Conservation (phyloP, 495 filamentous ascomycete species). For the Penicillium egyptiacum region DNA sequence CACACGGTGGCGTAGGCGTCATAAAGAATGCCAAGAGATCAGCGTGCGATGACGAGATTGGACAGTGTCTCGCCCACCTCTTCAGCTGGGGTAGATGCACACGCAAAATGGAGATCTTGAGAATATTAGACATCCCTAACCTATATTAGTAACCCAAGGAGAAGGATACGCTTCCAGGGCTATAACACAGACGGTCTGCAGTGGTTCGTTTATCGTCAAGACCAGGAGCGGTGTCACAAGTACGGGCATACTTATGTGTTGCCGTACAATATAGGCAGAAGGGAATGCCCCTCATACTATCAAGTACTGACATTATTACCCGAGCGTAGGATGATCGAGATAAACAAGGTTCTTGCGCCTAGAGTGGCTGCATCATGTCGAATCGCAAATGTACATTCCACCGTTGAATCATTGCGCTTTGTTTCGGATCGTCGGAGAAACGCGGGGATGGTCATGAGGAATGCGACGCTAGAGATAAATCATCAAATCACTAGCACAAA, state of each 20-base stretch:
- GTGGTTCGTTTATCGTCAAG: background rate
- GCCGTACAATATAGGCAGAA: background rate
- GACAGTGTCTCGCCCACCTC: background rate
- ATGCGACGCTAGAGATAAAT: background rate
- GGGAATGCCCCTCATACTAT: background rate
- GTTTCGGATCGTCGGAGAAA: conserved; percentile 9
- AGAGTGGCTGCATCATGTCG: background rate
- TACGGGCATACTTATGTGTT: background rate
- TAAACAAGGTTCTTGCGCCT: background rate
- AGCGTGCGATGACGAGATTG: conserved; percentile 4
- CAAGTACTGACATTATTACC: background rate
- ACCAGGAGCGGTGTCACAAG: background rate
- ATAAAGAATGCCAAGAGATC: conserved; percentile 11
- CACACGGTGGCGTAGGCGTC: background rate
- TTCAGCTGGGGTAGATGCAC: background rate
- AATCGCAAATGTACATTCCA: conserved; percentile 3
- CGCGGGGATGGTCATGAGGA: background rate
- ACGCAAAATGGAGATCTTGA: background rate
- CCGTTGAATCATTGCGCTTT: background rate
- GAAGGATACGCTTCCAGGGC: too few relatives aligned
- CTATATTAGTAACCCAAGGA: background rate
- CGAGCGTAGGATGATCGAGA: background rate
- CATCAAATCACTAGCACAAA: background rate
- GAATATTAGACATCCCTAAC: background rate
- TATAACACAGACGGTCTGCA: too few relatives aligned